A percentile compares a stretch with the other conserved stretches of the same genome.
Evolutionary conservation across 2,329 filamentous ascomycete species (phyloP).

Genomic region (Didymella segeticola): DNA sequence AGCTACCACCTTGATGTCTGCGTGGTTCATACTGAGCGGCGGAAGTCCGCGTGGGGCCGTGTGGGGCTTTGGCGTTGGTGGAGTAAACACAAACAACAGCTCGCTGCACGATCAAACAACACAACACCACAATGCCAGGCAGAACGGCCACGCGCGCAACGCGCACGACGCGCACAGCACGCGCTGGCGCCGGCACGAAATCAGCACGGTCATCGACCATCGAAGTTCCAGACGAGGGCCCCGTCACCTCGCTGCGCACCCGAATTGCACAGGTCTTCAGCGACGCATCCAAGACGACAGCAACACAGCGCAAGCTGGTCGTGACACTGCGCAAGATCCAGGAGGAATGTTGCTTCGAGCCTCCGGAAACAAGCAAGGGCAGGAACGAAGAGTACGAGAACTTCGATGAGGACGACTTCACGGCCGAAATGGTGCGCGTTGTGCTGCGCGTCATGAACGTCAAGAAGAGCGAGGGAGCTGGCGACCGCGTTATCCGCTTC

Average conservation of each 20-base stretch:
- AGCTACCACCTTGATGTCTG: too few species aligned
- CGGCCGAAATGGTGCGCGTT: slow-evolving; percentile 82
- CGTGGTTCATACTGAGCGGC: too few species aligned
- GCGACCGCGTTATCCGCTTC: slow-evolving; percentile 85
- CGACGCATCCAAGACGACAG: slow-evolving; percentile 82
- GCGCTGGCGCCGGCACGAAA: slow-evolving; percentile 50
- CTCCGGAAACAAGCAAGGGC: slow-evolving; percentile 54
- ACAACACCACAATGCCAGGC: slow-evolving; percentile 53
- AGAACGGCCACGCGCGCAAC: slow-evolving; percentile 54
- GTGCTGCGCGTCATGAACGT: slow-evolving; percentile 82
- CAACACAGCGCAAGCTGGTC: slow-evolving; percentile 86
- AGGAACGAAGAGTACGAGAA: slow-evolving; percentile 61
- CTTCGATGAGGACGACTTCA: slow-evolving; percentile 86
- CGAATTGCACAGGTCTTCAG: slow-evolving; percentile 68
- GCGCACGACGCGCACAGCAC: slow-evolving; percentile 49
- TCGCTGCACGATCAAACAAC: too few species aligned
- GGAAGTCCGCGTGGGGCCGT: too few species aligned
- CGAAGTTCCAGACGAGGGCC: slow-evolving; percentile 73
- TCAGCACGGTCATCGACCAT: slow-evolving; percentile 54
- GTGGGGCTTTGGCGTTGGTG: too few species aligned
- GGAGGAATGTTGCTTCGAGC: slow-evolving; percentile 75
- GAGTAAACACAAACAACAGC: too few species aligned
- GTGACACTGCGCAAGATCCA: slow-evolving; percentile 90
- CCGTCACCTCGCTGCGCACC: slow-evolving; percentile 72
- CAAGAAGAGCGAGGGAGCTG: slow-evolving; percentile 89